Base-by-base conservation (phyloP, 2,329 filamentous ascomycete genomes). In the Hypoxylon sp. region DNA sequence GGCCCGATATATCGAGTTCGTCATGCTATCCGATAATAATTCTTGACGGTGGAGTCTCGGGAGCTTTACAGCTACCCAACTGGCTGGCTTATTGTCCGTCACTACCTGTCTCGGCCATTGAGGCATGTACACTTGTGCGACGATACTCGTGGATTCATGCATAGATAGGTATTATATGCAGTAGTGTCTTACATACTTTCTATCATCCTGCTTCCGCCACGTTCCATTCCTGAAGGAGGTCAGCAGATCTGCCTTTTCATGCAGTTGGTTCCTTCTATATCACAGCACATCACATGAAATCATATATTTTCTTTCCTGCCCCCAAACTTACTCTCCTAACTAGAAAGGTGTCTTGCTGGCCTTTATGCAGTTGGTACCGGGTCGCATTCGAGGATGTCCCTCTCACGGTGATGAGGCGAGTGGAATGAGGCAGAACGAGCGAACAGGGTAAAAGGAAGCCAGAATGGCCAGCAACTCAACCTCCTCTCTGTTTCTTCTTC, bases 221-320 rank as follows among this genome's bases (percentile, higher is more conserved):
- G 64, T 67, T 62, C 67, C 60, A 69, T 46, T 49, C 59, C 46
- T 34, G 21, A 58, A 57, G 61, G 38, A 63, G 58, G 68, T 70
- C 65, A 70, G 68, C 68, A 68, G 65, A 65, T 65, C 68, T 67
- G 46, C 52, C 49, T 36, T 56, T 52, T 69, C 63, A 71, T 72
- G 69, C 69, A 72, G 69, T 72, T 72, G 69, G 69, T 68, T 68
- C 61, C 58, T 60, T 57, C n/a, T 65, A 70, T 67, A 68, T 68
- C 61, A 65, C 68, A 62, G 63, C 51, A 63, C 61, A 64, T 65
- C 68, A 69, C 60, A 58, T 55, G 57, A 60, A 68, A 60, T 58
- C 58, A 65, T 70, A 70, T 68, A 68, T 65, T 65, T 55, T 61
- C 65, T 65, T 63, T 63, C 41, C 49, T 65, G 53, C 59, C 61